These are phyloP conservation scores for Phytophthora vignae DNA, from an alignment of 352 stramenopile species.

Conservation along the genomic window DNA sequence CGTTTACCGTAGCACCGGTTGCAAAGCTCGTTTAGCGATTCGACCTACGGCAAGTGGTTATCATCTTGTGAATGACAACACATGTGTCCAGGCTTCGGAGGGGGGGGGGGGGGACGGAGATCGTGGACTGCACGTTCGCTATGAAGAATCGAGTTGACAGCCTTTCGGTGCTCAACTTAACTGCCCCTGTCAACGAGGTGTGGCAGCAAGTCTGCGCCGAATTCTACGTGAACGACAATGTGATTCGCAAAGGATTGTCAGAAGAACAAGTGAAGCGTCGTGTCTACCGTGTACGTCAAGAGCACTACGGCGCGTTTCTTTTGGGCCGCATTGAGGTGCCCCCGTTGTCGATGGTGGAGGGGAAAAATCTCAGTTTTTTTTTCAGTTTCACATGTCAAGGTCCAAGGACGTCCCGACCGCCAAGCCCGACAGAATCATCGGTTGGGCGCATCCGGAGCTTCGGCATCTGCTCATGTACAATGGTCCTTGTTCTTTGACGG, in stretches of 20 bases:
- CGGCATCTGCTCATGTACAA: too few relatives aligned
- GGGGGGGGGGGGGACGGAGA: not conserved
- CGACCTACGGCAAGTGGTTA: not conserved
- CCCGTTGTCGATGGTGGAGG: conserved; percentile 1
- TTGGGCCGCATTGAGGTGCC: not conserved
- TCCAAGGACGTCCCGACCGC: too few relatives aligned
- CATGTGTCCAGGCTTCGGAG: not conserved
- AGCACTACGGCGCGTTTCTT: not conserved
- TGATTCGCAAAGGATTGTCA: conserved; percentile 3
- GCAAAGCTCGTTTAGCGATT: not conserved
- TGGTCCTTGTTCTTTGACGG: too few relatives aligned
- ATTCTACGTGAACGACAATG: conserved; percentile 1
- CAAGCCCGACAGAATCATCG: too few relatives aligned
- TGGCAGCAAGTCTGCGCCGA: not conserved
- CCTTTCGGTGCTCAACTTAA: not conserved
- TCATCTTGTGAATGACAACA: not conserved
- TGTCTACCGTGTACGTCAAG: conserved; percentile 4
- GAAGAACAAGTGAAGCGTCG: not conserved
- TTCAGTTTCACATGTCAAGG: not conserved
- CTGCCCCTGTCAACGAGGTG: not conserved
- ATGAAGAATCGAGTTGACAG: not conserved
- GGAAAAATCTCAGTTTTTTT: not conserved
- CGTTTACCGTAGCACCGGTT: not conserved
- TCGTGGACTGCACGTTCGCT: not conserved
- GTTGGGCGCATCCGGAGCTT: too few relatives aligned